Evolutionary conservation across 371 early-diverging fungal genomes (phyloP), one percentile per base, ranked within the genome.

Genomic region (Aphelidium insulamus): DNA sequence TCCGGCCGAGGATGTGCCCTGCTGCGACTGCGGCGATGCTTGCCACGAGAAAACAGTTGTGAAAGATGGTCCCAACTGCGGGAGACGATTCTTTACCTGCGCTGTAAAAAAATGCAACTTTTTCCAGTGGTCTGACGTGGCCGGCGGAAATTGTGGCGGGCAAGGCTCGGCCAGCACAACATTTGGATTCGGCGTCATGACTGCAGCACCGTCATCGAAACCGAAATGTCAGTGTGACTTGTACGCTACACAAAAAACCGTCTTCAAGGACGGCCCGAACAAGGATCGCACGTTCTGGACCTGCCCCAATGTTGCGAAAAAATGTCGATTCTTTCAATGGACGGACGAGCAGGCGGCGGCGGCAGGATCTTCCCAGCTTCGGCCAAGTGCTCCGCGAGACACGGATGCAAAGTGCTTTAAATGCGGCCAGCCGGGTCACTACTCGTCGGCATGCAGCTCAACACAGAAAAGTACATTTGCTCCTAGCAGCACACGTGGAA

Each of bases 311-410:
- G 18, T 42, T 6, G 39, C 34, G 17, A 42, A 39, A 10, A 45
- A 41, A 0, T 72, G 73, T 30, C 36, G 47, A 0, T 75, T 61
- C 41, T 69, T 75, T 27, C 42, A 55, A 30, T 66, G 69, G 70
- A 52, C 39, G 12, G 68, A 66, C 30, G 67, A 57, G 12, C 26
- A 5, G 34, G 6, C 19, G 12, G 9, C 11, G 18, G 26, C 11
- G 11, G 26, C 9, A 5, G 26, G n/a, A n/a, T n/a, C n/a, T n/a
- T n/a, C n/a, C n/a, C n/a, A n/a, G n/a, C n/a, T n/a, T n/a, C n/a
- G n/a, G n/a, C n/a, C n/a, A n/a, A n/a, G n/a, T n/a, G n/a, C n/a
- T n/a, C n/a, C n/a, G n/a, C n/a, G n/a, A n/a, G n/a, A n/a, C n/a
- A n/a, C n/a, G n/a, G n/a, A n/a, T n/a, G n/a, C n/a, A n/a, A n/a